Evolutionary conservation across 257 asterid genomes (phyloP).

Genomic region (Capsicum pubescens): DNA sequence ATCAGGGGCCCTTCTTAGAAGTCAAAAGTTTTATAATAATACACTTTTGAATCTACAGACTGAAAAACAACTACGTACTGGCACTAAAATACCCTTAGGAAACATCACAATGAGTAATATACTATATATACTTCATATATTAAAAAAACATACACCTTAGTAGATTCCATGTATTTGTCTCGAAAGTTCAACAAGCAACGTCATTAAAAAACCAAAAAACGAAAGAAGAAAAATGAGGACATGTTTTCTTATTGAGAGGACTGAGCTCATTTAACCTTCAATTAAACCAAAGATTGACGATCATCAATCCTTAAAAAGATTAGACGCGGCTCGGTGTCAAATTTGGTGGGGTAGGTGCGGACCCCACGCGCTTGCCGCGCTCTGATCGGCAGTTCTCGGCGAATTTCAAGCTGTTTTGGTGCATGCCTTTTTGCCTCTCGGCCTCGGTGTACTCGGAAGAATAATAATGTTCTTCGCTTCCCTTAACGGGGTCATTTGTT

Average conservation of each 20-base stretch:
- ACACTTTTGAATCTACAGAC: neutral
- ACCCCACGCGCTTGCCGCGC: slow-evolving; percentile 54
- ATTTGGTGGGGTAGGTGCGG: slow-evolving; percentile 47
- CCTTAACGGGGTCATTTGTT: slow-evolving; percentile 31
- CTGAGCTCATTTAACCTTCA: neutral
- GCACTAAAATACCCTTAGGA: neutral
- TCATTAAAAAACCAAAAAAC: neutral
- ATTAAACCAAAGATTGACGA: neutral
- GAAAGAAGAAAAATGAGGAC: slow-evolving; percentile 16
- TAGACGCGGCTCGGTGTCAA: slow-evolving; percentile 42
- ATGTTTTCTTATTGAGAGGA: neutral
- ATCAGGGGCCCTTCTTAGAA: neutral
- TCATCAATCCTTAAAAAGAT: slow-evolving; percentile 37
- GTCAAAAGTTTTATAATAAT: neutral
- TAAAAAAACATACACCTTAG: neutral
- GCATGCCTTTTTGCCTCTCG: slow-evolving; percentile 57
- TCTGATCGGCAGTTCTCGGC: slow-evolving; percentile 67
- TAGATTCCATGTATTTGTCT: neutral
- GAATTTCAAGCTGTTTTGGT: slow-evolving; percentile 55
- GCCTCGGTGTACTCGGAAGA: slow-evolving; percentile 41
- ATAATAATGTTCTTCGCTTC: slow-evolving; percentile 46
- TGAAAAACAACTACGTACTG: neutral
- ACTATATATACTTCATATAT: neutral
- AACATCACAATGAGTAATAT: neutral
- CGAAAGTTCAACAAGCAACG: neutral